A percentile compares a stretch with the other conserved stretches of the same genome.
Conservation (phyloP, 257 asterid species). For the Ballota nigra region DNA sequence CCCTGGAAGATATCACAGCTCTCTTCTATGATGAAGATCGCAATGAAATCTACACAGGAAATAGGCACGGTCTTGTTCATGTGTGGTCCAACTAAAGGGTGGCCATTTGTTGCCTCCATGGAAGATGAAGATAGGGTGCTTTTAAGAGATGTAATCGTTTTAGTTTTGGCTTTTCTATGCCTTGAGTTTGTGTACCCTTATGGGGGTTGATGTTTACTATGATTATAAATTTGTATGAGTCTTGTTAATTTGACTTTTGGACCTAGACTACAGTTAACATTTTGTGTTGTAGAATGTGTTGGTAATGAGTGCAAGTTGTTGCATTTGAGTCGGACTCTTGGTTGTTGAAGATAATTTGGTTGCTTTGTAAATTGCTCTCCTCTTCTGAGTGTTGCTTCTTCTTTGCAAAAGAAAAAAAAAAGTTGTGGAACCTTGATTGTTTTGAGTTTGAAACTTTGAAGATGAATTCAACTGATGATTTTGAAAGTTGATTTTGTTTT, state of each 20-base stretch:
- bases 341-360: neutral
- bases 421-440: neutral
- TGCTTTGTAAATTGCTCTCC: neutral
- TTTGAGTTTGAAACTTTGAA: neutral
- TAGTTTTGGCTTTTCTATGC: constrained; percentile 6
- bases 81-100: constrained; percentile 84
- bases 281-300: constrained; percentile 17
- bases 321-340: neutral
- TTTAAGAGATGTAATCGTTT: constrained; percentile 11
- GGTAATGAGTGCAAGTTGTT: neutral
- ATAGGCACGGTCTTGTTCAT: constrained; percentile 80
- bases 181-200: constrained; percentile 9
- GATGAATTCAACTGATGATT: neutral
- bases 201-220: neutral
- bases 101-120: neutral
- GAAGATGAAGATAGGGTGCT: neutral
- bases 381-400: neutral
- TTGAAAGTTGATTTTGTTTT: neutral
- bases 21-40: constrained; percentile 97
- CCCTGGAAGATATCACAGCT: constrained; percentile 93
- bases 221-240: constrained; percentile 8
- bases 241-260: neutral
- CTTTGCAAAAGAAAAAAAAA: neutral
- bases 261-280: constrained; percentile 3
- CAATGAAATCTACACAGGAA: constrained; percentile 94